phyloP scores from a whole-genome alignment of 352 stramenopile genomes.

The Globisporangium emineosum region DNA sequence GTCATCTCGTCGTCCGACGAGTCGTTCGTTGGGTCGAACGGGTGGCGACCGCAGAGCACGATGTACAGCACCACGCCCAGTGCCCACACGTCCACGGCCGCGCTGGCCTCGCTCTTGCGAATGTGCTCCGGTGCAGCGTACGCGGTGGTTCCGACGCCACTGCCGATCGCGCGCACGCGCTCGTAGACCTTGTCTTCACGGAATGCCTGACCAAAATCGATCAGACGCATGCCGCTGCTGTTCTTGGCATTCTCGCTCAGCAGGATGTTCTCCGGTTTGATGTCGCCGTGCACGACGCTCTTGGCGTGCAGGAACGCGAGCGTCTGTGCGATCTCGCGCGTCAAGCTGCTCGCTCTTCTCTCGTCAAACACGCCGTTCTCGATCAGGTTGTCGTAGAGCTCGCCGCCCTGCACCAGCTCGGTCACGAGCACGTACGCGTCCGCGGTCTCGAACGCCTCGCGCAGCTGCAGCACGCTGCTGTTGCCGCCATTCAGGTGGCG shows the following conservation, averaged over 20 bases:
- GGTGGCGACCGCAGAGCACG: conserved; percentile 46
- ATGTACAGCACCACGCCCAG: conserved; percentile 59
- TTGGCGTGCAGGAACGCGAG: conserved; percentile 71
- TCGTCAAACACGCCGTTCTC: conserved; percentile 40
- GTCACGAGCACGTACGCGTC: conserved; percentile 60
- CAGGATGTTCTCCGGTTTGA: conserved; percentile 84
- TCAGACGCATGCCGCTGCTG: conserved; percentile 43
- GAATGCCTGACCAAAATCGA: conserved; percentile 82
- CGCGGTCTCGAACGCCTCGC: conserved; percentile 52
- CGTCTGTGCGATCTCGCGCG: conserved; percentile 33
- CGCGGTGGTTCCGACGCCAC: conserved; percentile 30
- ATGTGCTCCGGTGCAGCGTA: conserved; percentile 49
- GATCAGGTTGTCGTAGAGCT: conserved; percentile 53
- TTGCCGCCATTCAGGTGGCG: conserved; percentile 32
- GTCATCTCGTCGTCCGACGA: conserved; percentile 38
- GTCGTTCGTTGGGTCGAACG: conserved; percentile 57
- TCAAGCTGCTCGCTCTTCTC: conserved; percentile 28
- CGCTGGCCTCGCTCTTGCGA: conserved; percentile 20
- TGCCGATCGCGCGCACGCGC: conserved; percentile 7
- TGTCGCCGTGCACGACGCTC: conserved; percentile 74
- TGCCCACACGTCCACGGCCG: conserved; percentile 55
- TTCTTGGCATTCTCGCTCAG: conserved; percentile 21
- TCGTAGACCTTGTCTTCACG: conserved; percentile 18
- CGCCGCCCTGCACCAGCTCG: conserved; percentile 44
- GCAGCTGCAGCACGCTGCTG: conserved; percentile 42